Conservation (phyloP, 108 stramenopile species). For the Mayamaea pseudoterrestris region DNA sequence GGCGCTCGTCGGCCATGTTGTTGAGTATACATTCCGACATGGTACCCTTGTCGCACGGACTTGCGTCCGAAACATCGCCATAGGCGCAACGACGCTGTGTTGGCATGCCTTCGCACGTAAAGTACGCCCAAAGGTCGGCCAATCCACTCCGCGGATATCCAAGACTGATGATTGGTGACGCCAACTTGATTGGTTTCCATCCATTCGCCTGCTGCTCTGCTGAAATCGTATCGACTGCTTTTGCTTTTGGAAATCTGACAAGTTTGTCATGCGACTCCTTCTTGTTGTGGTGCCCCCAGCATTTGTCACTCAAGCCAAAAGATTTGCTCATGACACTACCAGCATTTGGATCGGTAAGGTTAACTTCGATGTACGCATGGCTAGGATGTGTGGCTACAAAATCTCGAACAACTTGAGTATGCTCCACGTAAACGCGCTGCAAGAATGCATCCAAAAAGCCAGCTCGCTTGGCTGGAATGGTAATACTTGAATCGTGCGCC, state of each 20-base stretch:
- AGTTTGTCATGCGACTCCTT: too few relatives aligned
- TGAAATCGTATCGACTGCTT: too few relatives aligned
- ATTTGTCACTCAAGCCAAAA: constrained; percentile 8
- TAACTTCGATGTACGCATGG: constrained; percentile 8
- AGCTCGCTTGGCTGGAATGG: too few relatives aligned
- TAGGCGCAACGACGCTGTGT: constrained; percentile 21
- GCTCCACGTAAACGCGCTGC: constrained; percentile 2
- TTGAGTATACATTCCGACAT: constrained; percentile 3
- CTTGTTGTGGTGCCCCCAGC: constrained; percentile 13
- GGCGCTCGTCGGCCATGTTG: constrained; percentile 1
- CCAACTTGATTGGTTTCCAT: neutral
- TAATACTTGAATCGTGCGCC: too few relatives aligned
- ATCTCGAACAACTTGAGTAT: neutral
- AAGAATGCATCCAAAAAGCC: too few relatives aligned
- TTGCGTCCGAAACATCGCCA: constrained; percentile 10
- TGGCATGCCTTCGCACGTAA: constrained; percentile 10
- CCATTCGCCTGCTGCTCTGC: too few relatives aligned
- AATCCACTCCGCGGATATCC: constrained; percentile 20
- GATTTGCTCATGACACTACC: constrained; percentile 6
- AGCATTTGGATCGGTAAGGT: constrained; percentile 5
- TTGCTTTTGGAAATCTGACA: too few relatives aligned
- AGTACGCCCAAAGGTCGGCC: constrained; percentile 15
- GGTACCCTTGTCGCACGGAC: neutral
- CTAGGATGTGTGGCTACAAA: constrained; percentile 8
- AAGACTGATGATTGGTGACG: constrained; percentile 12